Conservation (phyloP, 2,329 filamentous ascomycete species). For the Ophiostoma angusticollis region DNA sequence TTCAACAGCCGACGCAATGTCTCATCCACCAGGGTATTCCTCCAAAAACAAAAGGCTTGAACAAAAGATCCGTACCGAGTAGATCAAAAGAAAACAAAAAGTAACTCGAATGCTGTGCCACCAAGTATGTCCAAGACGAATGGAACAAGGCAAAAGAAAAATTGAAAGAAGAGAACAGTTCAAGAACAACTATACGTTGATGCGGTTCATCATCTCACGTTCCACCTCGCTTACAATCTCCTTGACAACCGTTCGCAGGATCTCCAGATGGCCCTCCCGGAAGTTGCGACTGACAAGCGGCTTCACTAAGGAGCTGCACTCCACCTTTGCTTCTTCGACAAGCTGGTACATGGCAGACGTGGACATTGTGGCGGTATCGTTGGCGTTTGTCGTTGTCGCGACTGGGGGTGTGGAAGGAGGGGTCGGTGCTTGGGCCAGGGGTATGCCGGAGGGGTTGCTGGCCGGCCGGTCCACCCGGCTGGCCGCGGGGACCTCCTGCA, state of each 20-base stretch:
- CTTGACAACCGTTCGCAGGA: slow-evolving; percentile 20
- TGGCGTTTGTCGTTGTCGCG: not conserved
- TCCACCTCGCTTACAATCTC: slow-evolving; percentile 12
- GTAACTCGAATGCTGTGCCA: too few species aligned
- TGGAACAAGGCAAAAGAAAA: too few species aligned
- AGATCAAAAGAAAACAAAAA: too few species aligned
- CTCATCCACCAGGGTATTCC: too few species aligned
- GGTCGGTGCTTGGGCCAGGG: not conserved
- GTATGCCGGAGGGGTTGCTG: too few species aligned
- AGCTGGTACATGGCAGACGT: slow-evolving; percentile 18
- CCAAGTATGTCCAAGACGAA: too few species aligned
- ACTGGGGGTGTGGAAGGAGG: not conserved
- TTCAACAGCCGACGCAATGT: too few species aligned
- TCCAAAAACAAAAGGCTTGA: too few species aligned
- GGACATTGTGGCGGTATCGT: not conserved
- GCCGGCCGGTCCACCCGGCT: too few species aligned
- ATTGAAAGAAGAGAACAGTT: not conserved
- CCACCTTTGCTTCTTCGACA: slow-evolving; percentile 22
- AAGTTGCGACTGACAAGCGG: slow-evolving; percentile 23
- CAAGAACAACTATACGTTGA: not conserved
- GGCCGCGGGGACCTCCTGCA: too few species aligned
- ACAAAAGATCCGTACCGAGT: too few species aligned
- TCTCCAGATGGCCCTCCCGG: slow-evolving; percentile 19
- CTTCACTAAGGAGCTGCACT: slow-evolving; percentile 22
- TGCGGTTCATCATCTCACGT: not conserved